Base-by-base conservation (phyloP, 2,329 filamentous ascomycete genomes). In the Corinectria fuckeliana region DNA sequence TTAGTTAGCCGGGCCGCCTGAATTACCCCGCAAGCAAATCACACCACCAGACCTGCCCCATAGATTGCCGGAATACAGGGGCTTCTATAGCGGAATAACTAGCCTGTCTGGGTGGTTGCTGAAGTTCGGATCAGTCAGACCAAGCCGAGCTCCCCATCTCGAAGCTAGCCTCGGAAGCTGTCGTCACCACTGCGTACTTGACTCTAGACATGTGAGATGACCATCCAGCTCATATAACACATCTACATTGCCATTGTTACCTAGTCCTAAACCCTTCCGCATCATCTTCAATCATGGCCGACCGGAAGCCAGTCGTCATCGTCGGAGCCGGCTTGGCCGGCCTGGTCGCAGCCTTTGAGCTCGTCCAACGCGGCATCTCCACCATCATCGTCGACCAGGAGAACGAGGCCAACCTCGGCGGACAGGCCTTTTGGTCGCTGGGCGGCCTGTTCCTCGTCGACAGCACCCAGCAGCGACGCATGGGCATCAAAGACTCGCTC, bases 341-440 rank as follows among this genome's bases (percentile, higher is more conserved):
- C n/a, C 81, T 87, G 8, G 84, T 87, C 16, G 82, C 85, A 3
- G 84, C 85, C 41, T 85, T 80, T 64, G 85, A 87, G 74, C 80
- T 87, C 6, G 75, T 60, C n/a, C 57, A 80, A 67, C 81, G 78
- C 58, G 74, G 78, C 50, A 74, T 87, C n/a, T 80, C 78, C 2
- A 77, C 77, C 32, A 58, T 87, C 48, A 72, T 87, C 39, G 51
- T 88, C 50, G 86, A 88, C 72, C 85, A 88, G 68, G 85, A 88
- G 69, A 83, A 82, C 58, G 78, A 76, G 26, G 72, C 78, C 61
- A 87, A 80, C 65, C 76, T 88, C 9, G 86, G 86, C 58, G 85
- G 85, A 2, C 85, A 88, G 71, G 85, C 85, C 6, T 88, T 87
- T 69, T 88, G 85, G 84, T 88, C 85, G 3, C 80, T 88, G 1